Base-by-base conservation (phyloP, 192 early-diverging fungal genomes). In the Helicostylum pulchrum region DNA sequence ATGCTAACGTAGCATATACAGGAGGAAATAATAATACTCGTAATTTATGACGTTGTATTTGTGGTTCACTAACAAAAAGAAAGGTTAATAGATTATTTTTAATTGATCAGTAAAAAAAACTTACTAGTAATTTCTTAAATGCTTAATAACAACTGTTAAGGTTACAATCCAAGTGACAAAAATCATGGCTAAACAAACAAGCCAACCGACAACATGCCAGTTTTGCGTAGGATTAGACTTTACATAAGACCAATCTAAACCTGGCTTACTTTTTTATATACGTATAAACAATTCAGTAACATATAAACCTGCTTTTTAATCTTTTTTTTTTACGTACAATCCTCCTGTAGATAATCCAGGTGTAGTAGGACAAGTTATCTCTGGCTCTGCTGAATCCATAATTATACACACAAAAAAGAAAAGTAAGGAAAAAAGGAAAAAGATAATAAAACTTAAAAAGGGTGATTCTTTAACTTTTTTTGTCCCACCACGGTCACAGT, bases 21-120 rank as follows among this genome's bases (percentile, higher is more conserved):
- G 73, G 73, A 32, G 73, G 73, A 20, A 70, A 75, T 14, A 69
- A 43, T 5, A 75, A 44, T 12, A 75, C 55, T 19, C 73, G 64
- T 19, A 70, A 39, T 45, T 75, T 75, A 26, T 75, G 73, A 23
- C 73, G 56, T 48, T 75, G 73, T 39, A 75, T 66, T 55, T 68
- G 46, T 10, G 72, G 72, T 45, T 75, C 53, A 58, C 71, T 72
- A 52, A 32, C 7, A 30, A 17, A 26, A 19, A 15, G 14, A 53
- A 30, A 23, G 7, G 43, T 58, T 43, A 51, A 57, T 43, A 43
- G 15, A 45, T 61, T 61, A 15, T 49, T 61, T 47, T 61, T 26
- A 47, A 58, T 30, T 7, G 15, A 58, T 26, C 15, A 52, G 45
- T 5, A 67, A 45, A 60, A 51, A 64, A 60, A 51, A 64, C 64